Percentiles rank a stretch among this genome's conserved stretches.
These are phyloP conservation scores for Dillenia suffruticosa DNA, from an alignment of 164 flowering plant species.

Conservation along the genomic window DNA sequence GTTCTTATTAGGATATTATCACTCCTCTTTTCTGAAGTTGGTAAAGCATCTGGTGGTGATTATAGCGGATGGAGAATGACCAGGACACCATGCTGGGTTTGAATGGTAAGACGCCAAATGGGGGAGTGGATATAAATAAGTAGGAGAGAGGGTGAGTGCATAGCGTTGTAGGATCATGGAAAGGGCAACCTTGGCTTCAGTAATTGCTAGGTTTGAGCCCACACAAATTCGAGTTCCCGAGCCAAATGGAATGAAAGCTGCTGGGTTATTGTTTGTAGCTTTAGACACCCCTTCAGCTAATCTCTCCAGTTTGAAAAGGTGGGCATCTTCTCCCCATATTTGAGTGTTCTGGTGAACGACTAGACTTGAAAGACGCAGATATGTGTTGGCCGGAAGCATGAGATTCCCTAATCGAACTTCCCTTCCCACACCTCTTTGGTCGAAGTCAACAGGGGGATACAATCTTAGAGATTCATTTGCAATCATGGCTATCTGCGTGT, in stretches of 20 bases:
- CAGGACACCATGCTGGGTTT: too few relatives aligned
- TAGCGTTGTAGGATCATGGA: slow-evolving; percentile 9
- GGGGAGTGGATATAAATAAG: slow-evolving; percentile 9
- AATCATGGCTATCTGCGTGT: slow-evolving; percentile 5
- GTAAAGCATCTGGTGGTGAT: too few relatives aligned
- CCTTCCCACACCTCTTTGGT: neutral
- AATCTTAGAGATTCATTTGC: slow-evolving; percentile 9
- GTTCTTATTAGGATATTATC: too few relatives aligned
- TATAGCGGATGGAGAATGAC: too few relatives aligned
- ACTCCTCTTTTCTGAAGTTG: too few relatives aligned
- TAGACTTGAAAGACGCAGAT: neutral
- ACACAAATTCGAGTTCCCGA: slow-evolving; percentile 5
- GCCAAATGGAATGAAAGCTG: slow-evolving; percentile 2
- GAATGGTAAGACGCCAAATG: too few relatives aligned
- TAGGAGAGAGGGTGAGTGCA: neutral
- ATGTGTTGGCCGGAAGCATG: neutral
- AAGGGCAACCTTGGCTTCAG: slow-evolving; percentile 7
- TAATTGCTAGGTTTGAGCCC: slow-evolving; percentile 4
- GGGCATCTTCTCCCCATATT: slow-evolving; percentile 10
- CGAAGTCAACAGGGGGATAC: neutral
- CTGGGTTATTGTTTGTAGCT: slow-evolving; percentile 1
- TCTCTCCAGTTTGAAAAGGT: slow-evolving; percentile 5
- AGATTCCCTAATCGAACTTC: neutral
- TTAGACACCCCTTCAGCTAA: slow-evolving; percentile 7
- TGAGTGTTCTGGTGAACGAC: neutral